Percentiles rank a stretch among this genome's conserved stretches.
Evolutionary conservation across 495 filamentous ascomycete species (phyloP).

Genomic region (Daldinia vernicosa): DNA sequence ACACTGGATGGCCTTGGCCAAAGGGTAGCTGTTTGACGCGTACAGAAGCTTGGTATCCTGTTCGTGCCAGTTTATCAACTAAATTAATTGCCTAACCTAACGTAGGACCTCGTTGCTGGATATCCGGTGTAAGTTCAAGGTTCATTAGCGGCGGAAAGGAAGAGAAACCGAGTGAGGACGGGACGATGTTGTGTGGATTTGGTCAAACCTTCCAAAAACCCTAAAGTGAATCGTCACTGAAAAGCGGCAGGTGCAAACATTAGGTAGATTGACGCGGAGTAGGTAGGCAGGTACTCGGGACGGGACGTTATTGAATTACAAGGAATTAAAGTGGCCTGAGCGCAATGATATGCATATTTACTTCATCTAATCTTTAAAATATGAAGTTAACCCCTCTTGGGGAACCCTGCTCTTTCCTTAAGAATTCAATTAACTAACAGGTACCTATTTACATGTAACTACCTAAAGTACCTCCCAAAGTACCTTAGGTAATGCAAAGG

Average conservation of each 20-base stretch:
- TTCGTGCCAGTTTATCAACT: neutral
- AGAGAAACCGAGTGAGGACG: neutral
- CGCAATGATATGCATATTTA: no score
- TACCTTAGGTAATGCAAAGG: neutral
- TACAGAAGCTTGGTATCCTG: neutral
- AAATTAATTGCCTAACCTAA: neutral
- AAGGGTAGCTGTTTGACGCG: slow-evolving; percentile 2
- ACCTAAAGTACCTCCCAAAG: neutral
- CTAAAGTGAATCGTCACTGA: slow-evolving; percentile 12
- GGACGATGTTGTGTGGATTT: neutral
- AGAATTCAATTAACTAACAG: neutral
- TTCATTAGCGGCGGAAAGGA: neutral
- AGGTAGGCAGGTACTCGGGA: neutral
- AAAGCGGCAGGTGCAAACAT: slow-evolving; percentile 20
- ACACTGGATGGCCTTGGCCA: slow-evolving; percentile 2
- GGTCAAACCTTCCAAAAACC: slow-evolving; percentile 1
- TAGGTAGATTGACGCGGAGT: slow-evolving; percentile 24
- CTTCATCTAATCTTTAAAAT: no score
- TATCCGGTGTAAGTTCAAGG: neutral
- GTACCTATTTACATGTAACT: neutral
- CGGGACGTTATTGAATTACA: neutral
- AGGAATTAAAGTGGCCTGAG: neutral
- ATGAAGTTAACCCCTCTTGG: neutral
- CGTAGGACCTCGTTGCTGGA: neutral
- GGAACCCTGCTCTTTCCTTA: neutral